These are phyloP conservation scores for Leptographium galeiforme DNA, from an alignment of 2,329 filamentous ascomycete species.

Conservation along the genomic window DNA sequence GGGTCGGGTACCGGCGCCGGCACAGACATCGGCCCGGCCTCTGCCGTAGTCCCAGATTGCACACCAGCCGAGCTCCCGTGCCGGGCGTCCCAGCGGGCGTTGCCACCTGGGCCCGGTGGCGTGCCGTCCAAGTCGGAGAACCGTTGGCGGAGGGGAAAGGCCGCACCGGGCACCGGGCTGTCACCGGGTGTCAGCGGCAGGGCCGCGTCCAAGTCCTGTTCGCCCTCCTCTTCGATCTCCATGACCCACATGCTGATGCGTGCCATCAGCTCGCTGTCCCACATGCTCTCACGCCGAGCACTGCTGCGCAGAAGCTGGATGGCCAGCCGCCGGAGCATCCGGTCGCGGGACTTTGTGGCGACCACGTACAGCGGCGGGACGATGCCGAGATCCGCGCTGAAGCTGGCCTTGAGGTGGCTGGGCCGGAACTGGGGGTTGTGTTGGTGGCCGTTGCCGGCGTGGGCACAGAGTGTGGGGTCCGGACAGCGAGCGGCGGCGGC, in stretches of 20 bases:
- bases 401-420: conserved; percentile 44
- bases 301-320: conserved; percentile 47
- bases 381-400: conserved; percentile 51
- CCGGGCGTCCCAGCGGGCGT: conserved; percentile 25
- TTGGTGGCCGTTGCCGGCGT: conserved; percentile 6
- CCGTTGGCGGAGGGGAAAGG: conserved; percentile 1
- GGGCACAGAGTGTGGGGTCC: conserved; percentile 26
- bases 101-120: conserved; percentile 28
- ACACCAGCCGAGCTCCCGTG: conserved; percentile 9
- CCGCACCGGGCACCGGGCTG: conserved; percentile 9
- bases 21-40: too few species aligned
- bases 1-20: too few species aligned
- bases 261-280: conserved; percentile 49
- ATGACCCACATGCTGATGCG: conserved; percentile 43
- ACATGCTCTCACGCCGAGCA: conserved; percentile 53
- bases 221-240: conserved; percentile 37
- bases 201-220: conserved; percentile 11
- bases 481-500: conserved; percentile 33
- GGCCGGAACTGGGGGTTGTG: conserved; percentile 12
- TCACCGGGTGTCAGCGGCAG: conserved; percentile 14
- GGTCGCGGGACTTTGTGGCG: conserved; percentile 52
- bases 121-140: conserved; percentile 21
- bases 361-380: conserved; percentile 52
- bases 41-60: not conserved
- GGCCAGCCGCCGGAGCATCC: conserved; percentile 41